Evolutionary conservation across 495 filamentous ascomycete species (phyloP).

Genomic region (Extremus antarcticus): DNA sequence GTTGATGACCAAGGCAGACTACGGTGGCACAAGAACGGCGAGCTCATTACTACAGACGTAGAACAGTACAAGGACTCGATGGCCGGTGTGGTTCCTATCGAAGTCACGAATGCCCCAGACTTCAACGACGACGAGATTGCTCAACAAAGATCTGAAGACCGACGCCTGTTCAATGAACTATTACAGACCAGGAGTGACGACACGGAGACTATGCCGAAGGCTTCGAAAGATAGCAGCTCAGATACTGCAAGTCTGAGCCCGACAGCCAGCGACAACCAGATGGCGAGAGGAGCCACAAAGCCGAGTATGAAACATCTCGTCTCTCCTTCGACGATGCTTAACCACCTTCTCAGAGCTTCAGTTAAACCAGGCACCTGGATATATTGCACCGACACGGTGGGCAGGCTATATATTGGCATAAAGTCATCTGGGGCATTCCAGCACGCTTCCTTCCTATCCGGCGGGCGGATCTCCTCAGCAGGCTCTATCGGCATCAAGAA

Average conservation of each 20-base stretch:
- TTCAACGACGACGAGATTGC: constrained; percentile 24
- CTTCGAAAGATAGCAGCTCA: constrained; percentile 18
- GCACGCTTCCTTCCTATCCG: constrained; percentile 76
- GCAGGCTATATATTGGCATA: constrained; percentile 79
- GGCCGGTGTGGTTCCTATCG: constrained; percentile 59
- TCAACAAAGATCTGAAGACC: not conserved
- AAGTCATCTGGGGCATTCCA: constrained; percentile 81
- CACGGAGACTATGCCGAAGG: not conserved
- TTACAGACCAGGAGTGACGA: not conserved
- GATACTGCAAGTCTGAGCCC: constrained; percentile 17
- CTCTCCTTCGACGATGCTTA: constrained; percentile 56
- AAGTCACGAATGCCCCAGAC: constrained; percentile 42
- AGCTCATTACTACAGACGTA: constrained; percentile 63
- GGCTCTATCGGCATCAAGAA: constrained; percentile 74
- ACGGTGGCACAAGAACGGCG: constrained; percentile 49
- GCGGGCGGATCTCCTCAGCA: constrained; percentile 70
- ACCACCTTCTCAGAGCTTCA: constrained; percentile 57
- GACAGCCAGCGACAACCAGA: constrained; percentile 39
- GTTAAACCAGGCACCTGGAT: constrained; percentile 77
- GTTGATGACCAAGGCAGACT: constrained; percentile 27
- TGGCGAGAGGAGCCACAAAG: constrained; percentile 41
- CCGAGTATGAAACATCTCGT: constrained; percentile 52
- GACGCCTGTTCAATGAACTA: not conserved
- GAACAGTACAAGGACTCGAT: constrained; percentile 61
- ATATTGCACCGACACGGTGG: constrained; percentile 60